Base-by-base conservation (phyloP, 2,329 filamentous ascomycete species). In the Colletotrichum plurivorum region DNA sequence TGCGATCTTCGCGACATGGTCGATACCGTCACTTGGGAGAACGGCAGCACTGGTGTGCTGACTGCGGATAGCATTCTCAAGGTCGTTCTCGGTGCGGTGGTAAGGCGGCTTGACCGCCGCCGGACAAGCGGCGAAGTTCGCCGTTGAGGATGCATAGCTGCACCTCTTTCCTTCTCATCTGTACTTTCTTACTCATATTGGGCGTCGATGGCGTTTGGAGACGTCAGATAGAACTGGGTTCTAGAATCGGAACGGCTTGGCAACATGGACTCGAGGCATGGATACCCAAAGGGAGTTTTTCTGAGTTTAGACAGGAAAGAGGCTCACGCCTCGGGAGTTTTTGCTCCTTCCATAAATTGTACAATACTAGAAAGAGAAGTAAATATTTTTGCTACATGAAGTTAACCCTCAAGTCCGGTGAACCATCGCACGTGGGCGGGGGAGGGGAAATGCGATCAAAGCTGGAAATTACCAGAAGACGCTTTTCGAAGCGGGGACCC, bases 1-100 rank as follows among this genome's bases (percentile, higher is more conserved):
- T 82, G 85, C 36, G 84, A 85, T 15, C 78, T 95, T 16, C 84
- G 95, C 18, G 95, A 98, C 81, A 98, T 98, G 76, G 94, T 98
- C 16, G 95, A 98, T 79, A 97, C 95, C 0, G 91, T 94, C 41
- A 92, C 93, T 0, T 97, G 92, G 85, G 82, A 81, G 9, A 79
- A 83, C 20, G 81, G 81, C 25, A 83, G 16, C 71, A 76, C 76
- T 76, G 66, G 65, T 6, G 74, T 73, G 8, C 82, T 98, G 53
- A 90, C 89, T 1, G 91, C 86, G 0, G 89, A 93, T 2, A 89
- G 87, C 0, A 92, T 98, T 51, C 81, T 98, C 70, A 98, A 98
- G 81, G 89, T 89, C 31, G 92, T 97, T 0, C 84, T 97, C 5
- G 95, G 94, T 3, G 88, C 90, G 0, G 93, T 97, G 9, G 89